Evolutionary conservation across 140 eudicot species (phyloP), one percentile per base, ranked within the genome.

Genomic region (Oenanthe javanica): DNA sequence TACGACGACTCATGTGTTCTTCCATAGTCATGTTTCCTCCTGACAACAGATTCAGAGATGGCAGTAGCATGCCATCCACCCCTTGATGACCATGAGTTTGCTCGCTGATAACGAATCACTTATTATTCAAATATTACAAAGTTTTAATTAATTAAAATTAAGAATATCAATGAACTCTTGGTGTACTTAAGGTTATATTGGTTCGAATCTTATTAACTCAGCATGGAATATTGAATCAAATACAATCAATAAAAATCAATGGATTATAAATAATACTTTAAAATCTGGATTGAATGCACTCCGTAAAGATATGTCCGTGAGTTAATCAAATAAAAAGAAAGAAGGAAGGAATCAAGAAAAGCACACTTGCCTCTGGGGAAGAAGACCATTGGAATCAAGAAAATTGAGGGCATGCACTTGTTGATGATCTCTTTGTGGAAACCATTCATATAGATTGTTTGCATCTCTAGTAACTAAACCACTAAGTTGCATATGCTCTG

Each of bases 361-460:
- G 70, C 23, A 61, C 4, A 40, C 1, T 40, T 61, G 9, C 70
- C 70, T 61, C 70, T 61, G 70, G 38, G 70, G 70, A 0, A 61
- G 70, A 72, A 90, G 87, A 64, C 88, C 90, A 83, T 82, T 87
- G 51, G 89, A 91, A 67, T 82, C 90, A 86, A 91, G 72, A 78
- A 87, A 89, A 70, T 90, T 89, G 79, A 90, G 86, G 71, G 90
- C 81, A 31, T 87, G 96, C 13, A 84, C 86, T 87, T 89, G 96
- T 79, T n/a, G n/a, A n/a, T 93, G 93, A 80, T 92, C 97, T 85
- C 92, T 83, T 8, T 86, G 89, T 54, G 92, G 96, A 52, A 92
- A 82, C 97, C 97, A 92, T 14, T 90, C 89, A 27, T 82, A 79
- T 2, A 89, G 75, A 80, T 79, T 78, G 87, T 80, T 84, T 61